A percentile compares a stretch with the other conserved stretches of the same genome.
These are phyloP conservation scores for Yamadazyma membranifaciens DNA, from an alignment of 1,139 yeast species.

Conservation along the genomic window DNA sequence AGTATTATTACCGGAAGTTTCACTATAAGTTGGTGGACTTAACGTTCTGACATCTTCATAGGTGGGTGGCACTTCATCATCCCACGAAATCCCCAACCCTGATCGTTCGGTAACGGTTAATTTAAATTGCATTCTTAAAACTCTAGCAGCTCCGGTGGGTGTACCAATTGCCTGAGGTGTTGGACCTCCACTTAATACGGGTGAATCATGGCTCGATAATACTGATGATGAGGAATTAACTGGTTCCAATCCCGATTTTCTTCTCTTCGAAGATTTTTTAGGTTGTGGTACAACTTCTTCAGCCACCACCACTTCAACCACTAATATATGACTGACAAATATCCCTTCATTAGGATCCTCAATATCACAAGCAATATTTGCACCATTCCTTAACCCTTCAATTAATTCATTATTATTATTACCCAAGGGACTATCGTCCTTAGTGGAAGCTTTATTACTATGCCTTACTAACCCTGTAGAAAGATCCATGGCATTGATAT, in stretches of 20 bases:
- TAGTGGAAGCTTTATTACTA: conserved; percentile 24
- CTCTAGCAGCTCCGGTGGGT: conserved; percentile 94
- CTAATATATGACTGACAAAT: conserved; percentile 67
- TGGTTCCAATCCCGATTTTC: conserved; percentile 26
- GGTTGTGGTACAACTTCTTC: conserved; percentile 66
- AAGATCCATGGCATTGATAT: conserved; percentile 54
- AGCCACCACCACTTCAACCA: conserved; percentile 88
- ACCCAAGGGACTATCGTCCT: conserved; percentile 10
- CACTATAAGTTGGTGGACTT: conserved; percentile 79
- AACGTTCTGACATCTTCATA: conserved; percentile 80
- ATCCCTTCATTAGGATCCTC: conserved; percentile 82
- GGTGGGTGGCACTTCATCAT: conserved; percentile 97
- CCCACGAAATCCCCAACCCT: conserved; percentile 97
- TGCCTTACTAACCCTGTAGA: conserved; percentile 52
- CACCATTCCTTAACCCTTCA: conserved; percentile 38
- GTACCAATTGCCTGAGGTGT: conserved; percentile 50
- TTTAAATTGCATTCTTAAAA: conserved; percentile 90
- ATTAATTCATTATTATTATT: conserved; percentile 24
- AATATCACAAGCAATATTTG: conserved; percentile 74
- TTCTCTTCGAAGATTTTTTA: conserved; percentile 10
- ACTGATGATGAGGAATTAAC: conserved; percentile 23
- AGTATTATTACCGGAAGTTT: conserved; percentile 23
- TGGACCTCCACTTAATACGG: conserved; percentile 8
- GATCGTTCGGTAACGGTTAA: conserved; percentile 80
- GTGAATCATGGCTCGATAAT: conserved; percentile 4